Evolutionary conservation across 2,329 filamentous ascomycete genomes (phyloP), one percentile per base, ranked within the genome.

Genomic region (Fusarium sp.): DNA sequence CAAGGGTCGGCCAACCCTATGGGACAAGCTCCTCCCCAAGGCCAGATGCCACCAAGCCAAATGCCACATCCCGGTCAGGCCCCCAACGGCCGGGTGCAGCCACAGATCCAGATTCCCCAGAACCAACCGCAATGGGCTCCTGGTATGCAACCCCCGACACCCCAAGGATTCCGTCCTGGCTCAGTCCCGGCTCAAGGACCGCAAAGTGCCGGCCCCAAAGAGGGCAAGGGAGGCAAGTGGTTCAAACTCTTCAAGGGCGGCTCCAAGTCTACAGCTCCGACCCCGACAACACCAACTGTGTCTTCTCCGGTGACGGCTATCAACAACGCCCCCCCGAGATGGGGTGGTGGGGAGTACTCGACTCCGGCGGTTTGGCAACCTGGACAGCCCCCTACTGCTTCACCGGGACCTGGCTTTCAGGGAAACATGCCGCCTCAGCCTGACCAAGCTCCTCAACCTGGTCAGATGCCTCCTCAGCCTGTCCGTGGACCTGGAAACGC

Each of bases 241-340:
- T 45, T 78, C 47, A 79, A 78, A 36, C 79, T 76, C 70, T 59
- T 77, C 42, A 79, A 79, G 31, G 76, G 74, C 8, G 74, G 77
- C 7, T 67, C 67, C 25, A 79, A 79, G 14, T 66, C 77, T 57
- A 66, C 65, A n/a, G 63, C 69, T 1, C 70, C 69, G 1, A 78
- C 69, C 5, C 74, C 76, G 9, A 76, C 74, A 9, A 70, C 68
- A 2, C 69, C 73, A 5, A 38, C 71, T 10, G 47, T 58, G 3
- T 67, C 66, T 36, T 69, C 76, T 2, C 69, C 63, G 0, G 25
- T 66, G 52, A 68, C 71, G 18, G 63, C 70, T 2, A 61, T 71
- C 22, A 61, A n/a, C 38, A 62, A 57, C 3, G 56, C 61, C 2
- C 40, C 65, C 14, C 68, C 68, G 8, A 65, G 59, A 18, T 78